Evolutionary conservation across 2,329 filamentous ascomycete genomes (phyloP), one percentile per base, ranked within the genome.

Genomic region (Coniosporium tulheliwenetii): DNA sequence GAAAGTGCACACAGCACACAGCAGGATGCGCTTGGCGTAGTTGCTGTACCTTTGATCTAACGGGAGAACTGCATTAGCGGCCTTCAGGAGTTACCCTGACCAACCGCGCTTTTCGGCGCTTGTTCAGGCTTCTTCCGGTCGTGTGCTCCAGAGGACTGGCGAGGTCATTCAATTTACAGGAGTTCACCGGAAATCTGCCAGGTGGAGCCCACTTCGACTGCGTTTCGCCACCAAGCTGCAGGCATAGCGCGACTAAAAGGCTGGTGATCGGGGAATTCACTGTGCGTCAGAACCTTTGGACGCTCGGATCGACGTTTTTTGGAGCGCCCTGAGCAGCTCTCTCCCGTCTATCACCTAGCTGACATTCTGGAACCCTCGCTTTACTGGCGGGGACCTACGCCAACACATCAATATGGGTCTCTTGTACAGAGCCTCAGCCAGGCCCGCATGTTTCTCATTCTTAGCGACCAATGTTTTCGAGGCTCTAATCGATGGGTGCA

Each of bases 321-420:
- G 39, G 30, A 31, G 15, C 30, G 30, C 32, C 30, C 30, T 34
- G 39, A 34, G 39, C 32, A 34, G 33, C 30, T 40, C 32, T 35
- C 35, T 30, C 15, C 19, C 30, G 39, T 40, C 32, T 19, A 40
- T 35, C 39, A 40, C 35, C 35, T 34, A 40, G 39, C 39, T 34
- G 33, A 40, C 39, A 40, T 10, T 26, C 29, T 40, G 13, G 39
- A 32, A 36, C 35, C 39, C 32, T 31, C 39, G 30, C 30, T 40
- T 36, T 40, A 40, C 39, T 40, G 39, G 39, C 35, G 35, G 39
- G 26, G 35, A 40, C 30, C 13, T 35, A 26, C 32, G 39, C 39
- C 39, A 40, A 34, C 39, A 40, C 30, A 40, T 40, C 39, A 40
- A 32, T n/a, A 40, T 40, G 39, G 39, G 39, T 40, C 39, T 39